These are phyloP conservation scores for Globisporangium orthogonon DNA, from an alignment of 352 stramenopile genomes.

Conservation along the genomic window DNA sequence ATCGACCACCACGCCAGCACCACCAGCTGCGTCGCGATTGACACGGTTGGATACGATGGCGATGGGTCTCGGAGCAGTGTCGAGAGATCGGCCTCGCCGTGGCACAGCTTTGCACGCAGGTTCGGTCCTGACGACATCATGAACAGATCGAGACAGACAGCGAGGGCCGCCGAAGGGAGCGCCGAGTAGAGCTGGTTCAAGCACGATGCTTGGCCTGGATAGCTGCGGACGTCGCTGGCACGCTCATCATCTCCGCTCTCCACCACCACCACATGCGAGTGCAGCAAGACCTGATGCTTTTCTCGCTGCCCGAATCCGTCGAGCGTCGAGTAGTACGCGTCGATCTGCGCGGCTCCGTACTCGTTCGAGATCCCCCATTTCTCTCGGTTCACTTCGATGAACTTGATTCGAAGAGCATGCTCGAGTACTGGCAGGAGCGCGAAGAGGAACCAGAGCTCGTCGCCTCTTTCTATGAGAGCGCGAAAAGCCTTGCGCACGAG, in stretches of 20 bases:
- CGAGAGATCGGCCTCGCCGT: constrained; percentile 48
- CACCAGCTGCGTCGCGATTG: constrained; percentile 28
- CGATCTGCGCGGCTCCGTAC: constrained; percentile 46
- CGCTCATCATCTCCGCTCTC: no score
- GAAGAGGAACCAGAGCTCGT: constrained; percentile 57
- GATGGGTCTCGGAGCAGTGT: constrained; percentile 12
- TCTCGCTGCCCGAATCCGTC: constrained; percentile 72
- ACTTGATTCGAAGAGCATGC: constrained; percentile 50
- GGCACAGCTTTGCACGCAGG: constrained; percentile 63
- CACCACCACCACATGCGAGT: constrained; percentile 26
- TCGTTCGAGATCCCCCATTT: constrained; percentile 22
- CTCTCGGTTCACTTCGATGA: constrained; percentile 36
- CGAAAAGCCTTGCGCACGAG: constrained; percentile 31
- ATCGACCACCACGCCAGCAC: constrained; percentile 25
- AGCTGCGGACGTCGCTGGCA: no score
- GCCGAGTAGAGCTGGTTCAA: constrained; percentile 46
- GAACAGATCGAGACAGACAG: constrained; percentile 59
- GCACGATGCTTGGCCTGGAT: no score
- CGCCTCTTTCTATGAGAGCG: constrained; percentile 13
- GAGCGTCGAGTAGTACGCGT: constrained; percentile 74
- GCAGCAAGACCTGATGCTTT: constrained; percentile 69
- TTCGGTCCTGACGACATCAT: constrained; percentile 68
- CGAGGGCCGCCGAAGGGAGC: constrained; percentile 30
- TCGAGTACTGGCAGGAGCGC: constrained; percentile 58
- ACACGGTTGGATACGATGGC: constrained; percentile 1